Evolutionary conservation across 1,284 basidiomycete species (phyloP).

Genomic region (Inonotus obliquus): DNA sequence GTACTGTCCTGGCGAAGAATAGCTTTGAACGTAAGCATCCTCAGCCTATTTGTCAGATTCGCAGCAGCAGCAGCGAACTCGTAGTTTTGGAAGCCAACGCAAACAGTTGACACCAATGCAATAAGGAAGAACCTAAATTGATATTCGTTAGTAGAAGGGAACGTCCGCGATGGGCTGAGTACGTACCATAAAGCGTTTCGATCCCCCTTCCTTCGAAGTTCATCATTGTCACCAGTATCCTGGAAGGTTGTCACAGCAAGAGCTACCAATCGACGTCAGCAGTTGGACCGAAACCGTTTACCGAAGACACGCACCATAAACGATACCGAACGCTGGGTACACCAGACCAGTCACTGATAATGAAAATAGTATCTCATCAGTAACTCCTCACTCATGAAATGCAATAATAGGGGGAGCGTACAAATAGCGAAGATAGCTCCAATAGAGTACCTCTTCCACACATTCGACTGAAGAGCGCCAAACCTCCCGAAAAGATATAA

Average conservation of each 20-base stretch:
- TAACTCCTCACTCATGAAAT: slow-evolving; percentile 34
- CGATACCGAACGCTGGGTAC: slow-evolving; percentile 83
- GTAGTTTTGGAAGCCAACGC: slow-evolving; percentile 64
- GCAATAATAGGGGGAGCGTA: slow-evolving; percentile 33
- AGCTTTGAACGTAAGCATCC: slow-evolving; percentile 67
- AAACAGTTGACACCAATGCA: slow-evolving; percentile 60
- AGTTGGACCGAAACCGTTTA: too few species aligned
- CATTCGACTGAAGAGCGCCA: slow-evolving; percentile 56
- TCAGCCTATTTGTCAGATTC: slow-evolving; percentile 60
- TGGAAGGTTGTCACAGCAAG: slow-evolving; percentile 62
- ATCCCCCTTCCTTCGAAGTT: slow-evolving; percentile 53
- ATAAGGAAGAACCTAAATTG: slow-evolving; percentile 65
- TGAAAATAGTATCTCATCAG: slow-evolving; percentile 18
- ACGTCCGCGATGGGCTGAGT: too few species aligned
- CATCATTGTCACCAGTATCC: slow-evolving; percentile 35
- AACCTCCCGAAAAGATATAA: slow-evolving; percentile 71
- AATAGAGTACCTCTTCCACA: slow-evolving; percentile 34
- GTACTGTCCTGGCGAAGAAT: slow-evolving; percentile 80
- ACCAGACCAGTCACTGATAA: slow-evolving; percentile 62
- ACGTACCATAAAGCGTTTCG: slow-evolving; percentile 59
- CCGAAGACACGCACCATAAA: slow-evolving; percentile 55
- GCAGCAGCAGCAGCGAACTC: slow-evolving; percentile 67
- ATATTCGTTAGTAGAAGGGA: too few species aligned
- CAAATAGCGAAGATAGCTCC: slow-evolving; percentile 12
- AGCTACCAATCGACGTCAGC: slow-evolving; percentile 33